Base-by-base conservation (phyloP, 2,329 filamentous ascomycete species). In the Achaetomium macrosporum region DNA sequence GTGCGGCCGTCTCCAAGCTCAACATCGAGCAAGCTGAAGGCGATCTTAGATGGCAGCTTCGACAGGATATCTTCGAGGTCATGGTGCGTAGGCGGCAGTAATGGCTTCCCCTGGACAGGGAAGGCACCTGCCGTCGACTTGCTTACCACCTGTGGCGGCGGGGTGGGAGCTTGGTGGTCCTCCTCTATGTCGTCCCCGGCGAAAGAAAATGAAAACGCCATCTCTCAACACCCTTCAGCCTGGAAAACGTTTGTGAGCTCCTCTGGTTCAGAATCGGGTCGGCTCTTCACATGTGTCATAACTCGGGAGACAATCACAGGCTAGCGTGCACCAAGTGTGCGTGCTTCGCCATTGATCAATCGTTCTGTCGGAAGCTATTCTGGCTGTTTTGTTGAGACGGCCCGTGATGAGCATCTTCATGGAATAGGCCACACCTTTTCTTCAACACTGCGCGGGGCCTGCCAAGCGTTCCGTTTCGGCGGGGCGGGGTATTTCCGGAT, bases 1-100 rank as follows among this genome's bases (percentile, higher is more conserved):
- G 63, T 69, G 42, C 71, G 69, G 43, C 72, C 69, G 77, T 56
- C 80, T 74, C 85, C 83, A 5, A 85, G 76, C 17, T 75, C 73
- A 47, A 90, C 76, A 8, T 73, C 69, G 16, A 90, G 69, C 12
- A 75, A 76, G 61, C 78, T 75, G 68, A 85, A 92, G 16, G 85
- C 83, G 50, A 93, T 78, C 67, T 88, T 88, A 51, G 85, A 87
- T 0, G 88, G 88, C 42, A 92, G 74, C 51, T 69, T 69, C 3
- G 73, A 68, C n/a, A 85, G 68, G 65, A 85, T 74, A 3, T 70
- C 63, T 16, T 68, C 62, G 31, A 84, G 62, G 50, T 71, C 67
- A 65, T 85, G 82, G 45, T 66, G 66, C n/a, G 69, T 70, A 9
- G 82, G 73, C 10, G 76, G 74, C 4, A 85, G 74, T 49, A 82